These are phyloP conservation scores for Amaranthus hypochondriacus DNA, from an alignment of 148 eudicot species.

Conservation along the genomic window DNA sequence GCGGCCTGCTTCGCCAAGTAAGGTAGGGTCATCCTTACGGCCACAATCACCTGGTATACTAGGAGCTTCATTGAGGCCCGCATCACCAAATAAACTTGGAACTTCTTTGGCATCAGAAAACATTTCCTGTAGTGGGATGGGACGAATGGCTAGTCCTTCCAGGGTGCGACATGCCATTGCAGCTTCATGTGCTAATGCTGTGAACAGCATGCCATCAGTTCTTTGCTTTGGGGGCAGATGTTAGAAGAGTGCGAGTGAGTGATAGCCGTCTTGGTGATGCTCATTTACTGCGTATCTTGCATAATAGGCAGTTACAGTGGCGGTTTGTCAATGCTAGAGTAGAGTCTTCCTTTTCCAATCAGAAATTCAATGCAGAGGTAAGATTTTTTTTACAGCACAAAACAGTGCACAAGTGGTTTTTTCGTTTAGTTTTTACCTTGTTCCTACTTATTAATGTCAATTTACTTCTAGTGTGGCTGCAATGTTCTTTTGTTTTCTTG, in stretches of 20 bases:
- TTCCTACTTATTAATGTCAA: too few species aligned
- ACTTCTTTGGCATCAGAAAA: conserved; percentile 16
- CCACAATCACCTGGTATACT: conserved; percentile 34
- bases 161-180: conserved; percentile 36
- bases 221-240: conserved; percentile 54
- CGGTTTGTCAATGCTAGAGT: conserved; percentile 69
- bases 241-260: conserved; percentile 55
- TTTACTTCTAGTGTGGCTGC: too few species aligned
- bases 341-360: conserved; percentile 42
- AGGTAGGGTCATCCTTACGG: conserved; percentile 28
- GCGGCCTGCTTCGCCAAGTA: conserved; percentile 8
- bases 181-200: conserved; percentile 19
- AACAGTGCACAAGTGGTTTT: not conserved
- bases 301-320: conserved; percentile 84
- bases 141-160: conserved; percentile 50
- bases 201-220: conserved; percentile 41
- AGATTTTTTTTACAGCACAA: not conserved
- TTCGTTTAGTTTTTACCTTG: not conserved
- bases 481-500: too few species aligned
- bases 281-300: conserved; percentile 51
- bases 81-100: conserved; percentile 39
- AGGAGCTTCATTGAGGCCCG: conserved; percentile 23
- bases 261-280: conserved; percentile 62
- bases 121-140: conserved; percentile 36
- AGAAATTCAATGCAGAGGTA: conserved; percentile 63